phyloP scores from a whole-genome alignment of 257 asterid species.

The Fraxinus excelsior region DNA sequence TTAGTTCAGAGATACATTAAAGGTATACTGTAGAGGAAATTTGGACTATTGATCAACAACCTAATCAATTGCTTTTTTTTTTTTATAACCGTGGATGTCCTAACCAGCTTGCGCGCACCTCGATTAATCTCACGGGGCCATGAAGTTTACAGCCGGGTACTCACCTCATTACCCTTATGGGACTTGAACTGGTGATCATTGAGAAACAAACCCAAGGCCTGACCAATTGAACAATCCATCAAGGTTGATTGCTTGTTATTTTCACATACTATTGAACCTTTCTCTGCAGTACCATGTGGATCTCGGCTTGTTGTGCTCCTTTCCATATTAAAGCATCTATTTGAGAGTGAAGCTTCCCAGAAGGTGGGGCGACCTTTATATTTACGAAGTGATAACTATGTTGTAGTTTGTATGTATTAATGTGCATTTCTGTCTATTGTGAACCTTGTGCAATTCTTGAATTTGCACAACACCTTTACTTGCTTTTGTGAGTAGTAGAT shows the following conservation, averaged over 20 bases:
- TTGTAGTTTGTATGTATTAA: slow-evolving; percentile 1
- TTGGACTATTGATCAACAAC: slow-evolving; percentile 15
- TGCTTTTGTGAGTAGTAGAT: slow-evolving; percentile 21
- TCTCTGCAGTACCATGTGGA: slow-evolving; percentile 84
- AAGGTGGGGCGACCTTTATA: slow-evolving; percentile 52
- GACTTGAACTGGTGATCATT: too few species aligned
- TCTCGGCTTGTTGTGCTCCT: slow-evolving; percentile 89
- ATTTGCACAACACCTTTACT: slow-evolving; percentile 2
- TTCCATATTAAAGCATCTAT: slow-evolving; percentile 76
- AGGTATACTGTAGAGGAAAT: slow-evolving; percentile 49
- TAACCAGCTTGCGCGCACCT: too few species aligned
- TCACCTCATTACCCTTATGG: too few species aligned
- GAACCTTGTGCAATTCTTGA: slow-evolving; percentile 1
- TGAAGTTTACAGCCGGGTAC: too few species aligned
- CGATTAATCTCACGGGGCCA: too few species aligned
- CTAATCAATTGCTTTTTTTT: slow-evolving; percentile 24
- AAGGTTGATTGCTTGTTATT: slow-evolving; percentile 25
- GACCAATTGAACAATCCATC: too few species aligned
- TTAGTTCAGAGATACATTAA: slow-evolving; percentile 75
- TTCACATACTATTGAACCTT: slow-evolving; percentile 31
- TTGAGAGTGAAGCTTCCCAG: slow-evolving; percentile 81
- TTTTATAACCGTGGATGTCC: too few species aligned
- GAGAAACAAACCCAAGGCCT: too few species aligned
- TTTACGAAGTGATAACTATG: slow-evolving; percentile 2
- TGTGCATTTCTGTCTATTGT: slow-evolving; percentile 12